phyloP scores from a whole-genome alignment of 139 green algal species.

The Tetradesmus lagerheimii region DNA sequence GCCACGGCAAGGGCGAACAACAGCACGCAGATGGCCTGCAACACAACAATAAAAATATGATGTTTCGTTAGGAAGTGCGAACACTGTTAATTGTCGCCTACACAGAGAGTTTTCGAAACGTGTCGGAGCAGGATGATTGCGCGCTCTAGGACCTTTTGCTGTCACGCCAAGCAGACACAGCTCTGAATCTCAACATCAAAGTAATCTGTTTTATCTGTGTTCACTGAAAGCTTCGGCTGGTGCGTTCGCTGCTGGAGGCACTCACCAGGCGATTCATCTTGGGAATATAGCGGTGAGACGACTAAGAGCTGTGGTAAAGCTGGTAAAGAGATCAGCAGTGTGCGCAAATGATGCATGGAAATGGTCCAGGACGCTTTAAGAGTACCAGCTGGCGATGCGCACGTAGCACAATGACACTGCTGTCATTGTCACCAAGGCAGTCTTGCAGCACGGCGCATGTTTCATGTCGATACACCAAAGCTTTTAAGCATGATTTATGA shows the following conservation, averaged over 20 bases:
- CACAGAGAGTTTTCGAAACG: background rate
- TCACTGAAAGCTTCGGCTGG: too few species aligned
- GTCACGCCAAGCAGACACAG: background rate
- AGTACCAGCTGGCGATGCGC: background rate
- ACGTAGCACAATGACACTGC: background rate
- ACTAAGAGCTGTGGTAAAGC: background rate
- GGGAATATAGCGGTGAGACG: background rate
- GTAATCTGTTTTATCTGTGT: too few species aligned
- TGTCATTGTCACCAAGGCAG: background rate
- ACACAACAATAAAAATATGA: background rate
- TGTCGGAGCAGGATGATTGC: background rate
- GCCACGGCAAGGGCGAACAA: background rate
- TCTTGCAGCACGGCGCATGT: background rate
- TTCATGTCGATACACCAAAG: background rate
- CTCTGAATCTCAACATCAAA: too few species aligned
- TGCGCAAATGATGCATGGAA: too few species aligned
- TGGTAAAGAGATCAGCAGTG: background rate
- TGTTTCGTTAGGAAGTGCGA: background rate
- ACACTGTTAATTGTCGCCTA: background rate
- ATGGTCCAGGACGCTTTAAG: background rate
- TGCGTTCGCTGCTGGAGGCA: background rate
- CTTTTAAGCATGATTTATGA: too few species aligned
- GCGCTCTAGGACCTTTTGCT: background rate
- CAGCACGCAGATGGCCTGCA: background rate
- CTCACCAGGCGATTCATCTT: background rate